Base-by-base conservation (phyloP, 257 asterid species). In the Ilex aquifolium region DNA sequence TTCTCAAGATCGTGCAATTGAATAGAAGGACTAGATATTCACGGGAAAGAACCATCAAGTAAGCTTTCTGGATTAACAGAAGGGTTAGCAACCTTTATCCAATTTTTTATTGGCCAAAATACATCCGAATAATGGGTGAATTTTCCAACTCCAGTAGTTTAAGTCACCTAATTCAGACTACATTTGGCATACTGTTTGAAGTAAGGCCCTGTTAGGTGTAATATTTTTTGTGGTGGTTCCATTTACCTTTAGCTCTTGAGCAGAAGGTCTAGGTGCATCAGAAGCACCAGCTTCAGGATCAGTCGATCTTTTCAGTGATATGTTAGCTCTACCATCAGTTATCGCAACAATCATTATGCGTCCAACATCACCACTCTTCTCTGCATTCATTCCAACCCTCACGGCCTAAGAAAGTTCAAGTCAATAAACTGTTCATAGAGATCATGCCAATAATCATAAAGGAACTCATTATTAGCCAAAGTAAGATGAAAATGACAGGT, bases 361-460 rank as follows among this genome's bases (percentile, higher is more conserved):
- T 32, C 99, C 99, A 67, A 92, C 99, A 57, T 89, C 97, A 36
- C 99, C 96, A 62, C 96, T 92, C 82, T 92, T 92, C 78, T 92
- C 97, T 32, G 99, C 99, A 53, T 92, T 92, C 83, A 89, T 76
- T 65, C 97, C 99, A 55, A 89, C 99, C 80, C 99, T 75, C 59
- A 92, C 97, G 73, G 99, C 97, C 99, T 91, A 71, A 15, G 57
- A 29, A 77, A 54, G 40, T 50, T 21, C 31, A 59, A 44, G 62
- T 44, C 17, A 15, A 56, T 63, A 32, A 50, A 65, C 32, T 31
- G 15, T 31, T 64, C 15, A 46, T 14, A 46, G 6, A 46, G 52
- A 42, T 46, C 11, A 11, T 46, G 52, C 52, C 52, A 46, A 46
- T 11, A 46, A 46, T 46, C 15, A 6, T 46, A 46, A 10, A 7